These are phyloP conservation scores for Schizosaccharomyces lindneri DNA, from an alignment of 805 yeast species.

Conservation along the genomic window DNA sequence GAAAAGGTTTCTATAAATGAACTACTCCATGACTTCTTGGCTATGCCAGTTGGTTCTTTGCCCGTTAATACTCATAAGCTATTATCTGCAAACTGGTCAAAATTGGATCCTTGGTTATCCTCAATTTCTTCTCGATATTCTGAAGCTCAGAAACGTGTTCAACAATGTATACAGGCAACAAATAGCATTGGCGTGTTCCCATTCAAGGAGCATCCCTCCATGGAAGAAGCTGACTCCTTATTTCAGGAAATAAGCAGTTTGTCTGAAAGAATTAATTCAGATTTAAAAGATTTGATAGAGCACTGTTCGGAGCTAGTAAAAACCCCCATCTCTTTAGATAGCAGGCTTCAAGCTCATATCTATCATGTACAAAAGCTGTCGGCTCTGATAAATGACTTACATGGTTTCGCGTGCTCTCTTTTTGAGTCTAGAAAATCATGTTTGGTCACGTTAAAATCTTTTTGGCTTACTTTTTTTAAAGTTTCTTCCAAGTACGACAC, in stretches of 20 bases:
- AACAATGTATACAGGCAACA: neutral
- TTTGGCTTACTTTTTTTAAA: neutral
- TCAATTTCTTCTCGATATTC: neutral
- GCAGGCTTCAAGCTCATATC: too few species aligned
- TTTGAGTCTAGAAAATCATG: neutral
- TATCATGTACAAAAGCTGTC: too few species aligned
- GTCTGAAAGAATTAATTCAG: too few species aligned
- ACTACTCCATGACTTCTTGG: neutral
- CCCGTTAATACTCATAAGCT: neutral
- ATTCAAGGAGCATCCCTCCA: neutral
- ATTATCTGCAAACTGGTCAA: neutral
- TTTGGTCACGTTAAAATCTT: neutral
- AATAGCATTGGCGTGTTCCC: neutral
- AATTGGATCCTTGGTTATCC: neutral
- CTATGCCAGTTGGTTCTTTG: neutral
- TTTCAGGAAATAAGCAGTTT: too few species aligned
- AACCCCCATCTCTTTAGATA: too few species aligned
- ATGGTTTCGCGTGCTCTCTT: neutral
- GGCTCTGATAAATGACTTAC: neutral
- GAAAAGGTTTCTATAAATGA: neutral
- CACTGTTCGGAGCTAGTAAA: too few species aligned
- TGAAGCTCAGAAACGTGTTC: conserved; percentile 1
- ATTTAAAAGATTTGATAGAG: too few species aligned
- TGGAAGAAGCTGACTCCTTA: neutral
- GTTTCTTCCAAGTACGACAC: neutral